phyloP scores from a whole-genome alignment of 768 basidiomycete species.

The Phylloporus rhodoxanthus region DNA sequence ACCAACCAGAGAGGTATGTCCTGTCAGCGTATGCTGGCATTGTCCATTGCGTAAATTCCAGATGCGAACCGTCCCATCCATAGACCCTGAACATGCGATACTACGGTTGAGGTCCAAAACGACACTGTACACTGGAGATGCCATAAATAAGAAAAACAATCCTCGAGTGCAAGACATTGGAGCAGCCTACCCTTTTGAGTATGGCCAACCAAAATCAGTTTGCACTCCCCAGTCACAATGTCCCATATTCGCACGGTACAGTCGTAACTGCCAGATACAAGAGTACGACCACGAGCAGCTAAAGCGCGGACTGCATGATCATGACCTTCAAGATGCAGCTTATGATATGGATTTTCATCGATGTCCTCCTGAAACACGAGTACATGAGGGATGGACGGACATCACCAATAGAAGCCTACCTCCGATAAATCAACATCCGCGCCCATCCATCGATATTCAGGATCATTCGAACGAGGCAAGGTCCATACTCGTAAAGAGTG shows the following conservation, averaged over 20 bases:
- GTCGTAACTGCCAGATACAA: constrained; percentile 96
- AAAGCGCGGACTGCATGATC: constrained; percentile 87
- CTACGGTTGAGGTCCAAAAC: constrained; percentile 82
- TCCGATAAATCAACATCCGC: constrained; percentile 56
- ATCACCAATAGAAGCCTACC: constrained; percentile 22
- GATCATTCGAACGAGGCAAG: constrained; percentile 61
- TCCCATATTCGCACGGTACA: constrained; percentile 96
- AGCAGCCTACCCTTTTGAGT: constrained; percentile 73
- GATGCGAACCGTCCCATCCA: constrained; percentile 95
- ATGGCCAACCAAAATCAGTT: constrained; percentile 78
- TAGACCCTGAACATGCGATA: constrained; percentile 93
- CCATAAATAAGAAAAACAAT: constrained; percentile 4
- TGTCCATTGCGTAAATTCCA: constrained; percentile 86
- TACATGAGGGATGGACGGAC: constrained; percentile 4
- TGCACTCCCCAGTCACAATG: constrained; percentile 74
- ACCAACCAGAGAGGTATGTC: constrained; percentile 94
- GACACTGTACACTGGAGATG: constrained; percentile 79
- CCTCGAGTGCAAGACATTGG: constrained; percentile 4
- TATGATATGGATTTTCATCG: constrained; percentile 83
- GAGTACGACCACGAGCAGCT: constrained; percentile 82
- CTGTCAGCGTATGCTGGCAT: constrained; percentile 74
- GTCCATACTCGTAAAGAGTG: constrained; percentile 63
- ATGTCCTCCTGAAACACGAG: constrained; percentile 49
- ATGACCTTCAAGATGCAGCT: constrained; percentile 79
- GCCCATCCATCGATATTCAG: constrained; percentile 66